A percentile compares a stretch with the other conserved stretches of the same genome.
Conservation (phyloP, 768 basidiomycete species). For the Cantharellus cinnabarinus region DNA sequence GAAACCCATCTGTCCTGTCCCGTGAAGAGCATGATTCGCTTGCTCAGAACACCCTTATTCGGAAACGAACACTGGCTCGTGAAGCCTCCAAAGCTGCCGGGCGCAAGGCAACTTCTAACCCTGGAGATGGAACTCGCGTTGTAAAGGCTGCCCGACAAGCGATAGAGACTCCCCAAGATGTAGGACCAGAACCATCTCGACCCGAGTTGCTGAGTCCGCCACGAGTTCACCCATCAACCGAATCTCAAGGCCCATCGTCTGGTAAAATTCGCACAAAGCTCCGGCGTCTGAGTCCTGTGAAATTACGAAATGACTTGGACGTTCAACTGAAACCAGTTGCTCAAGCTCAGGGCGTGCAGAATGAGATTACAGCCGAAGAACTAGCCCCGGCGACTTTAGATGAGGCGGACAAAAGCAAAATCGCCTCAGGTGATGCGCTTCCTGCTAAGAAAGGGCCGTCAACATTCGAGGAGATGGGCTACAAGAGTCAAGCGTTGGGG, state of each 20-base stretch:
- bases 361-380: neutral
- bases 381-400: neutral
- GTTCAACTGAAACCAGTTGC: neutral
- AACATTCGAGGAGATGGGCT: conserved; percentile 91
- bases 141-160: neutral
- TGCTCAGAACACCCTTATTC: conserved; percentile 60
- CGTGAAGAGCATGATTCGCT: conserved; percentile 61
- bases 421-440: conserved; percentile 2
- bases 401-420: neutral
- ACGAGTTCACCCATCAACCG: neutral
- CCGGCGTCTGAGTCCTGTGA: neutral
- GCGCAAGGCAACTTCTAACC: conserved; percentile 1
- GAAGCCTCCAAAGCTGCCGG: conserved; percentile 13
- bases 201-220: neutral
- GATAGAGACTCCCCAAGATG: neutral
- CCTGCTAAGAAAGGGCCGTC: conserved; percentile 28
- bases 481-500: conserved; percentile 54
- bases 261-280: neutral
- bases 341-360: neutral
- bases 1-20: conserved; percentile 43
- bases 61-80: conserved; percentile 54
- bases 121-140: conserved; percentile 1
- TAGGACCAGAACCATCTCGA: neutral
- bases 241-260: neutral
- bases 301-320: neutral